These are phyloP conservation scores for Astragalus membranaceus DNA, from an alignment of 306 rosid species.

Conservation along the genomic window DNA sequence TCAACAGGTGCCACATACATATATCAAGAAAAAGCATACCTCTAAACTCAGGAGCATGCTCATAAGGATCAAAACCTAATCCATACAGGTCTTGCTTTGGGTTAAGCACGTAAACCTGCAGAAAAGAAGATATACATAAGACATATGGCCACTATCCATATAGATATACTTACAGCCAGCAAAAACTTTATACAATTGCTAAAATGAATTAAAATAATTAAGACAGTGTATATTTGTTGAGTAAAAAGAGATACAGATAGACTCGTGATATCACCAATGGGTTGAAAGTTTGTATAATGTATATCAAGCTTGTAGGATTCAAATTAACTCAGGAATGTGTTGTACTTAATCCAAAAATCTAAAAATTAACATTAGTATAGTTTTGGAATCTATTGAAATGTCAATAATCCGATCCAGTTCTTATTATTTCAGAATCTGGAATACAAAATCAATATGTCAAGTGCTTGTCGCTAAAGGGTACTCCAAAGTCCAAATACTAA, in stretches of 20 bases:
- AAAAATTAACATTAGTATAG: neutral
- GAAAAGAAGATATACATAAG: slow-evolving; percentile 21
- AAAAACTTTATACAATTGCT: neutral
- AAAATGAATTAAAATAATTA: neutral
- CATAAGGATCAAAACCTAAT: slow-evolving; percentile 95
- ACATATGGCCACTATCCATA: neutral
- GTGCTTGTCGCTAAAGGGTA: neutral
- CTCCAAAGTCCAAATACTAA: neutral
- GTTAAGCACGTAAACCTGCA: slow-evolving; percentile 64
- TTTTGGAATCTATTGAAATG: neutral
- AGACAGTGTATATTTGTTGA: neutral
- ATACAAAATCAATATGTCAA: neutral
- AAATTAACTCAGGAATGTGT: neutral
- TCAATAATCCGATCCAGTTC: neutral
- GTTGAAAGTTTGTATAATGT: neutral
- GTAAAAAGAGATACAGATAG: neutral
- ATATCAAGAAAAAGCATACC: slow-evolving; percentile 40
- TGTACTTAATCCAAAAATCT: slow-evolving; percentile 4
- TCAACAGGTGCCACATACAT: neutral
- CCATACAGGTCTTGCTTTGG: slow-evolving; percentile 92
- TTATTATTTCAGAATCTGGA: neutral
- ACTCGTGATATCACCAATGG: neutral
- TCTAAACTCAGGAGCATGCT: slow-evolving; percentile 97
- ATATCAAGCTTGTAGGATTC: neutral
- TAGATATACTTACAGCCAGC: neutral